Evolutionary conservation across 805 yeast species (phyloP), one percentile per base, ranked within the genome.

Genomic region (Saturnispora ahearnii): DNA sequence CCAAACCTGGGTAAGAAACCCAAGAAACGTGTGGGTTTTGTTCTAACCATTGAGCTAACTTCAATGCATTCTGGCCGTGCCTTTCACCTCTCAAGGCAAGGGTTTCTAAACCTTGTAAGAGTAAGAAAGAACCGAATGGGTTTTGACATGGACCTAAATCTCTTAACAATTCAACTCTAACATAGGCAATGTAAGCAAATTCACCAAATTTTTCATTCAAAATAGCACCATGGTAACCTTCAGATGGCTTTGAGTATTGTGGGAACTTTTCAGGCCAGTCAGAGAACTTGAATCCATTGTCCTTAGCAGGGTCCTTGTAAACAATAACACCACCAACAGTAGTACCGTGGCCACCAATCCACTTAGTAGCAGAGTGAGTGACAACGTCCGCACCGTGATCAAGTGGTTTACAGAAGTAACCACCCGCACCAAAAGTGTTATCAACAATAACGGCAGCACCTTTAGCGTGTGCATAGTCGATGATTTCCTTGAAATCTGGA

Each of bases 291-390:
- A 91, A 91, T 46, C 85, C 90, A 58, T 97, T 96, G 34, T 89
- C 79, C 66, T 91, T 96, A 18, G 57, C 52, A 18, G 61, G 58
- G 45, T 63, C 61, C 43, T 62, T 64, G 56, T 49, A 64, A 44
- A 91, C 76, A 57, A 91, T 75, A 48, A 83, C 86, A 74, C 98
- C 98, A 48, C 85, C 97, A 67, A 90, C 82, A 41, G 96, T 87
- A 51, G 86, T 88, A 64, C 98, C 97, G 64, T 90, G 97, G 52
- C 97, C 98, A 55, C 96, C 96, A 57, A 90, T 90, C 96, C 96
- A 91, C 69, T 90, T 90, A 52, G 98, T 90, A 49, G 96, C 96
- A 53, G 96, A 89, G 68, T 90, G 96, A 21, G 85, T 85, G 32
- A 91, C 84, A 57, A 90, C 84, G 65, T 90, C 96, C 44, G 88